Base-by-base conservation (phyloP, 805 yeast genomes). In the Cyberlindnera mycetangii region DNA sequence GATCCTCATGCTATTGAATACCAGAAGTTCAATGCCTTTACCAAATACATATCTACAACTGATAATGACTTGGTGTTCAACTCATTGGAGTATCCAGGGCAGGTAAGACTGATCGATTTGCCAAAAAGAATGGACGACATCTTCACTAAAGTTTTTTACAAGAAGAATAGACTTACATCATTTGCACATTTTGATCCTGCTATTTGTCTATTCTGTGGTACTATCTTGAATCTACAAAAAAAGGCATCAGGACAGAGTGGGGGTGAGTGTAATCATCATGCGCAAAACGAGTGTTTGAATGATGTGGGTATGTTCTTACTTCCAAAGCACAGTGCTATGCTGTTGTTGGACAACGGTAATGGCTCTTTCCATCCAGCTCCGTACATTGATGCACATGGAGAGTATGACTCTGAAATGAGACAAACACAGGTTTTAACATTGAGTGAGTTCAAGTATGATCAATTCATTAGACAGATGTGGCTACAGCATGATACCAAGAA, bases 351-450 rank as follows among this genome's bases (percentile, higher is more conserved):
- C 47, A 79, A 79, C 40, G 84, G 83, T 7, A 83, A 85, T 30
- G 99, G 99, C 0, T 79, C 96, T 1, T 92, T 92, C 61, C 73
- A 78, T 48, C 81, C 80, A 27, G 84, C 95, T 3, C 98, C 98
- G 0, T 92, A 82, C 59, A 65, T 87, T 28, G 96, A 90, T 60
- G 73, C 74, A 28, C 95, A 89, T 61, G 97, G 97, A 1, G 97
- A 90, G 56, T 64, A 81, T 14, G 89, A 90, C 39, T 83, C 81
- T 34, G 90, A 83, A 41, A 70, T 79, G 51, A 85, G 79, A 46
- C 79, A 81, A 38, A 83, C 83, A 1, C 78, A 89, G 41, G 86
- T 95, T 0, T 77, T 90, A 42, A 80, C 73, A 48, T 68, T 93
- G 45, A 79, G 80, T 62, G 63, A 67, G 33, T 65, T 67, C 4